A percentile compares a stretch with the other conserved stretches of the same genome.
Evolutionary conservation across 1,284 basidiomycete genomes (phyloP).

Genomic region (Ustilago tritici): DNA sequence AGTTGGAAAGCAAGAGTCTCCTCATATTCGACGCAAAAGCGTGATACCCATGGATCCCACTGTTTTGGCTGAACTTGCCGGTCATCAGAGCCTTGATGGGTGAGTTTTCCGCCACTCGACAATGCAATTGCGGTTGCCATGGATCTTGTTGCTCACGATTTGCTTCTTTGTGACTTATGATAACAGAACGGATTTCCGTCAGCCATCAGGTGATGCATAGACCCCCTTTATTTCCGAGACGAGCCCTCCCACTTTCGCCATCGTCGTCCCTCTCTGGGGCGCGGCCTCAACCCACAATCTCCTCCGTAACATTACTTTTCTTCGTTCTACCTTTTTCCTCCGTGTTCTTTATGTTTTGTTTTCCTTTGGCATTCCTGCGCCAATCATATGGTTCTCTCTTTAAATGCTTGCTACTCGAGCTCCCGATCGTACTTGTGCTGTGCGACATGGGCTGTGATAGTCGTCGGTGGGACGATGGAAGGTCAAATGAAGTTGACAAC

Average conservation of each 20-base stretch:
- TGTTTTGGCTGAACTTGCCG: slow-evolving; percentile 69
- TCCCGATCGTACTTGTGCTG: not conserved
- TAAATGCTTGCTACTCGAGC: not conserved
- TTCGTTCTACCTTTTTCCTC: not conserved
- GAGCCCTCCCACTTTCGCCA: not conserved
- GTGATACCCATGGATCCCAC: slow-evolving; percentile 70
- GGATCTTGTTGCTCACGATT: not conserved
- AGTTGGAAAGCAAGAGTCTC: slow-evolving; percentile 50
- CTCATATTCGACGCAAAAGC: slow-evolving; percentile 67
- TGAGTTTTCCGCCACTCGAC: slow-evolving; percentile 7
- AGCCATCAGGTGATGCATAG: slow-evolving; percentile 43
- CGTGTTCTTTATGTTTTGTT: not conserved
- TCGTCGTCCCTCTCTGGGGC: not conserved
- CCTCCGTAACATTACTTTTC: not conserved
- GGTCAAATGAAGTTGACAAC: not conserved
- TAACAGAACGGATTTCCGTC: slow-evolving; percentile 25
- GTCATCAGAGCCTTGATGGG: slow-evolving; percentile 67
- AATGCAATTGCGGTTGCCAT: not conserved
- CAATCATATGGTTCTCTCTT: slow-evolving; percentile 13
- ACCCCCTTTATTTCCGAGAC: not conserved
- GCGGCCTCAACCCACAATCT: not conserved
- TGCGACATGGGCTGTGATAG: too few relatives aligned
- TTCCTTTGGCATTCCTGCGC: slow-evolving; percentile 1
- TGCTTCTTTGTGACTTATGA: not conserved
- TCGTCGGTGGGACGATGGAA: not conserved